phyloP scores from a whole-genome alignment of 2,329 filamentous ascomycete species.

The Penicillium sp. region DNA sequence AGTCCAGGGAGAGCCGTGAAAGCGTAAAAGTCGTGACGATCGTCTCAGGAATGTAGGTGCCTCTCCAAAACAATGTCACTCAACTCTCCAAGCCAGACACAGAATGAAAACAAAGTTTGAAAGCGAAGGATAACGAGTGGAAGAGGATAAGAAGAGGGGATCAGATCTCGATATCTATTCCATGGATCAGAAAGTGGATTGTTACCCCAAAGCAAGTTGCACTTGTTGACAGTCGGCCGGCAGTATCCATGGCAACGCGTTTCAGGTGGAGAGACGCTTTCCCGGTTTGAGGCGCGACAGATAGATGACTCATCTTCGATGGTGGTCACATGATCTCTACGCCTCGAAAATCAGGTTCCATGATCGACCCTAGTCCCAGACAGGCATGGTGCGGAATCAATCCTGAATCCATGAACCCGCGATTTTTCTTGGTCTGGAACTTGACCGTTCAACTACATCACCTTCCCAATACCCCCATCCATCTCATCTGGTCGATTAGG shows the following conservation, averaged over 20 bases:
- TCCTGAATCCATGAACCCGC: background rate
- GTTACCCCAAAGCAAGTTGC: slow-evolving; percentile 28
- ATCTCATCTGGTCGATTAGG: slow-evolving; percentile 8
- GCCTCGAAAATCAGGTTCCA: slow-evolving; percentile 8
- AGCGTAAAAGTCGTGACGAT: slow-evolving; percentile 22
- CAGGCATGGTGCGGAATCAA: slow-evolving; percentile 7
- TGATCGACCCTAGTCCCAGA: slow-evolving; percentile 18
- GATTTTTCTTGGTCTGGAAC: slow-evolving; percentile 9
- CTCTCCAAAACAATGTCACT: slow-evolving; percentile 21
- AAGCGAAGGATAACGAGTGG: slow-evolving; percentile 16
- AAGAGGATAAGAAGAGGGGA: slow-evolving; percentile 26
- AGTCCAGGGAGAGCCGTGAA: slow-evolving; percentile 13
- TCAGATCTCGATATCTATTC: slow-evolving; percentile 25
- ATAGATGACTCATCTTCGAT: slow-evolving; percentile 15
- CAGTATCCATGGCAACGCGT: slow-evolving; percentile 36
- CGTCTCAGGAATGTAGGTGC: slow-evolving; percentile 22
- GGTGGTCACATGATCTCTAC: slow-evolving; percentile 12
- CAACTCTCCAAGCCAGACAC: slow-evolving; percentile 5
- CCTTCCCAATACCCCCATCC: background rate
- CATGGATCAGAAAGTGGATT: slow-evolving; percentile 27
- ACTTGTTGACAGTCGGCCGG: slow-evolving; percentile 33
- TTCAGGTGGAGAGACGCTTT: slow-evolving; percentile 1
- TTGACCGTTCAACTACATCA: background rate
- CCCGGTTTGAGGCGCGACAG: background rate
- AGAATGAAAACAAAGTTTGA: slow-evolving; percentile 9